These are phyloP conservation scores for Lyophyllum semitale DNA, from an alignment of 768 basidiomycete genomes.

Conservation along the genomic window DNA sequence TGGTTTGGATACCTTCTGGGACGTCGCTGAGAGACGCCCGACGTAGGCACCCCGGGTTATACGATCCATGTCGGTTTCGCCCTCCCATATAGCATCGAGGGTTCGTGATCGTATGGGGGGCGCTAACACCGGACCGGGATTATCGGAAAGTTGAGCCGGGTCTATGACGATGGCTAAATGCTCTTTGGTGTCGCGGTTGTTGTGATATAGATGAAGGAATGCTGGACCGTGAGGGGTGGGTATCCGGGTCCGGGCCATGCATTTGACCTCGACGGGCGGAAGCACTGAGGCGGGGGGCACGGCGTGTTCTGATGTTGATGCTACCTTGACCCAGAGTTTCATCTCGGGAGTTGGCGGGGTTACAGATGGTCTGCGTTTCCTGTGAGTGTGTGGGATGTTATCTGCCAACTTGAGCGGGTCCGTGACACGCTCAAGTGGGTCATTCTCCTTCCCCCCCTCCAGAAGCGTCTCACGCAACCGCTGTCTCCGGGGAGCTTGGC, in stretches of 20 bases:
- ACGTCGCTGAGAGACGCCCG: conserved; percentile 70
- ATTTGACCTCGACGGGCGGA: conserved; percentile 69
- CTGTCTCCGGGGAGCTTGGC: conserved; percentile 72
- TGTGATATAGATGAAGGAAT: conserved; percentile 95
- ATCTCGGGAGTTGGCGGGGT: conserved; percentile 23
- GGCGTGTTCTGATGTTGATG: conserved; percentile 19
- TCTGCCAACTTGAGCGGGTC: conserved; percentile 40
- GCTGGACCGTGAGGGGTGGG: conserved; percentile 94
- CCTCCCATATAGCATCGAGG: conserved; percentile 84
- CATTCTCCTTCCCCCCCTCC: conserved; percentile 55
- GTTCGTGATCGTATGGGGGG: conserved; percentile 77
- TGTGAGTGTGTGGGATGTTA: conserved; percentile 38
- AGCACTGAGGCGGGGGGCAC: conserved; percentile 20
- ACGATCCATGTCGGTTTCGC: conserved; percentile 92
- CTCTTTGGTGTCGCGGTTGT: conserved; percentile 89
- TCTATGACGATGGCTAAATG: conserved; percentile 96
- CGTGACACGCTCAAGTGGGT: conserved; percentile 32
- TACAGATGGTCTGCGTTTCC: conserved; percentile 43
- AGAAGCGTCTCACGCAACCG: conserved; percentile 40
- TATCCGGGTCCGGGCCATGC: conserved; percentile 96
- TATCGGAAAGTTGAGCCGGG: conserved; percentile 74
- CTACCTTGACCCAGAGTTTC: conserved; percentile 26
- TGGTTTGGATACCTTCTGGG: conserved; percentile 46
- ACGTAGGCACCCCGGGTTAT: conserved; percentile 93
- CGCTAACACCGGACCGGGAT: conserved; percentile 35